Evolutionary conservation across 2,329 filamentous ascomycete genomes (phyloP).

Genomic region (Eurotiales sp.): DNA sequence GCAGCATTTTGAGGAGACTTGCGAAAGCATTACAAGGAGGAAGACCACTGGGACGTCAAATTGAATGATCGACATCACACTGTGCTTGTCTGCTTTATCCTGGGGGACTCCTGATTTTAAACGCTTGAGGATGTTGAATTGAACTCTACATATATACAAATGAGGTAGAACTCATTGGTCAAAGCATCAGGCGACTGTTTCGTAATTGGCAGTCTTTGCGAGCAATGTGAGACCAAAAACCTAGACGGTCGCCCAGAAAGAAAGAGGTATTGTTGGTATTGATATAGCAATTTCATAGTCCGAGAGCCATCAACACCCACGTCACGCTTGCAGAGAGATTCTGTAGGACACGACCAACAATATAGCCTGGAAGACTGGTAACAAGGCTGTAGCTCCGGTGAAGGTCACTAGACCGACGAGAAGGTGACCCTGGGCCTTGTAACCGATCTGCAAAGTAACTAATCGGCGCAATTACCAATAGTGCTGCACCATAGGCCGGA

Average conservation of each 20-base stretch:
- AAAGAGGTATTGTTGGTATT: too few species aligned
- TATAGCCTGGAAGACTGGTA: slow-evolving; percentile 44
- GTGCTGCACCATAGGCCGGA: neutral
- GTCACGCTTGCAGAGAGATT: slow-evolving; percentile 57
- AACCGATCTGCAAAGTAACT: slow-evolving; percentile 53
- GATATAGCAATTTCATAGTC: too few species aligned
- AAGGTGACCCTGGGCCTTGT: slow-evolving; percentile 54
- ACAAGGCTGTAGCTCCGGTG: slow-evolving; percentile 52
- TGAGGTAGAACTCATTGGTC: too few species aligned
- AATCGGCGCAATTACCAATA: neutral
- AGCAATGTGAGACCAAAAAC: neutral
- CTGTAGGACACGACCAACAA: slow-evolving; percentile 54
- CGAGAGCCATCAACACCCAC: slow-evolving; percentile 38
- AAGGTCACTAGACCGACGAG: slow-evolving; percentile 52
- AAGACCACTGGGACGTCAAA: too few species aligned
- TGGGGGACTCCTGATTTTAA: too few species aligned
- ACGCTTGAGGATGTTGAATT: too few species aligned
- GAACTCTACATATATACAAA: too few species aligned
- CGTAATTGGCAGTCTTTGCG: neutral
- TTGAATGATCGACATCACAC: too few species aligned
- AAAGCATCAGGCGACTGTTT: neutral
- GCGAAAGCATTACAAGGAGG: too few species aligned
- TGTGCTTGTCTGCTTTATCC: too few species aligned
- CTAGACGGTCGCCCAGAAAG: neutral
- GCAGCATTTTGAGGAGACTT: too few species aligned